Evolutionary conservation across 176 grass and related monocot genomes (phyloP).

Genomic region (Panicum miliaceum): DNA sequence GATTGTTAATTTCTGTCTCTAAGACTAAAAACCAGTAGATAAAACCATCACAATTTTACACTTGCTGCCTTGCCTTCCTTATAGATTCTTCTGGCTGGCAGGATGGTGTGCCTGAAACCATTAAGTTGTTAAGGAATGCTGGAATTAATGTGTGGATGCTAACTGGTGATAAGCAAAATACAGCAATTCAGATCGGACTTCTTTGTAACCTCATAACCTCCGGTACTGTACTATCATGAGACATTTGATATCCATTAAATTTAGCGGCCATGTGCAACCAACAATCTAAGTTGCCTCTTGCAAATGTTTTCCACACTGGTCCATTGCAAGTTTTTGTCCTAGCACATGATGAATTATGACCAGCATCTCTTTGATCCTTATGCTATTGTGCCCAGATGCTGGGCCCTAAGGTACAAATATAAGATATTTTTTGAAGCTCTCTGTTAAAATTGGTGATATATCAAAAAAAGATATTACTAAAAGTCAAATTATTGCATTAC

Average conservation of each 20-base stretch:
- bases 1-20: constrained; percentile 14
- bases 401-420: constrained; percentile 8
- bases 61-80: constrained; percentile 16
- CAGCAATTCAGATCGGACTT: constrained; percentile 91
- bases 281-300: background rate
- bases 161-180: constrained; percentile 92
- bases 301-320: constrained; percentile 26
- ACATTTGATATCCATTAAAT: constrained; percentile 12
- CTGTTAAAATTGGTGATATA: background rate
- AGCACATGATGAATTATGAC: constrained; percentile 7
- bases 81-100: constrained; percentile 50
- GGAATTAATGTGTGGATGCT: constrained; percentile 99
- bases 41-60: constrained; percentile 10
- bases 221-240: constrained; percentile 49
- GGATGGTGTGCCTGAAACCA: constrained; percentile 96
- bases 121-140: constrained; percentile 80
- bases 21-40: constrained; percentile 26
- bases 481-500: constrained; percentile 9
- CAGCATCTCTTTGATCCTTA: constrained; percentile 1
- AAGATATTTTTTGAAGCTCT: background rate
- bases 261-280: constrained; percentile 10
- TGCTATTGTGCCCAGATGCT: background rate
- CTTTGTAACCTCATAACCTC: constrained; percentile 86
- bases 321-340: background rate
- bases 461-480: background rate